A percentile compares a stretch with the other conserved stretches of the same genome.
Evolutionary conservation across 78 protist species (phyloP).

Genomic region (Corallochytrium limacisporum): DNA sequence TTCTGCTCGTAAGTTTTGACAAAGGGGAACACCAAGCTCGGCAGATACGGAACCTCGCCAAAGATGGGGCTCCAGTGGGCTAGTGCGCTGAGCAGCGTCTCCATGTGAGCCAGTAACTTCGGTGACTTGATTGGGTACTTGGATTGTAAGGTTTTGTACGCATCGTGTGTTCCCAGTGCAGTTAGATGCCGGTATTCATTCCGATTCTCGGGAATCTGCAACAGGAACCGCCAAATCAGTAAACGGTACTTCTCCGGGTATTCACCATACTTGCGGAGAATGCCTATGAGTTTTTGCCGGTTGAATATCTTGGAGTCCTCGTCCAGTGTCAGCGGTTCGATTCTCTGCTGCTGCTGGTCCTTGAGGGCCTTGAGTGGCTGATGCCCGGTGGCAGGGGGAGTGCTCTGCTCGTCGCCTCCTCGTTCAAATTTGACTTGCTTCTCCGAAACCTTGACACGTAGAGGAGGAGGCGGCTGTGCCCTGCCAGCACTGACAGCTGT

Average conservation of each 20-base stretch:
- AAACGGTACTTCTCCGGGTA: conserved; percentile 18
- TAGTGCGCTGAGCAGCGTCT: neutral
- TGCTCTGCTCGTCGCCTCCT: no score
- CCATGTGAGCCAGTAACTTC: neutral
- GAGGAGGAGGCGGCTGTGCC: no score
- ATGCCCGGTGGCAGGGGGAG: no score
- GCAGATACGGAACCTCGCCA: neutral
- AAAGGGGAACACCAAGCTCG: conserved; percentile 11
- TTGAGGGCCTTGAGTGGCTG: no score
- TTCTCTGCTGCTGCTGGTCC: no score
- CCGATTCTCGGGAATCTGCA: neutral
- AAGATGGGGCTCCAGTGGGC: conserved; percentile 14
- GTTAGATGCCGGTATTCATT: neutral
- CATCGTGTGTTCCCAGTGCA: conserved; percentile 1
- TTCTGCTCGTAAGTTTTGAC: neutral
- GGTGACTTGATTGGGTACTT: neutral
- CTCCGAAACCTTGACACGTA: no score
- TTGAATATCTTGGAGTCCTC: no score
- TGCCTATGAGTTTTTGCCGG: no score
- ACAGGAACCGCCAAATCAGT: conserved; percentile 25
- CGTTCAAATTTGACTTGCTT: no score
- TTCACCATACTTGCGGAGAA: conserved; percentile 2
- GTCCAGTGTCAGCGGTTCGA: no score
- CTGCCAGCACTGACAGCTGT: no score
- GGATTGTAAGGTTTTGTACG: neutral